A percentile compares a stretch with the other conserved stretches of the same genome.
Conservation (phyloP, 805 yeast species). For the Starmera caribaea region DNA sequence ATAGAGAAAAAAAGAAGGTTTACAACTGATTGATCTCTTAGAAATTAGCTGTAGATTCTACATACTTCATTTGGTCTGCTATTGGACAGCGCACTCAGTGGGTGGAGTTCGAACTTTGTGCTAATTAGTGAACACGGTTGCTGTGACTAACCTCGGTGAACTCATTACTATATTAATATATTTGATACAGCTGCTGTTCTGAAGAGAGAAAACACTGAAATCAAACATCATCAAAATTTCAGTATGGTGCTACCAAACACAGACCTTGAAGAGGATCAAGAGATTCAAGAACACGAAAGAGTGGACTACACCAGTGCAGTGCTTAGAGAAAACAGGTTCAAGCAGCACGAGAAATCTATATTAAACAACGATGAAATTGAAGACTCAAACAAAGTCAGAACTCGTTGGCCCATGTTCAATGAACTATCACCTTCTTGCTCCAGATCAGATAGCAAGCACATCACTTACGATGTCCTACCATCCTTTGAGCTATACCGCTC, state of each 20-base stretch:
- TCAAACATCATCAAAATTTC: too few relatives aligned
- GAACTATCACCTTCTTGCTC: neutral
- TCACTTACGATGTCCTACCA: slow-evolving; percentile 46
- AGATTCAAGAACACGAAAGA: neutral
- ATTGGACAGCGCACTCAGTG: too few relatives aligned
- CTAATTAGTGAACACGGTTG: too few relatives aligned
- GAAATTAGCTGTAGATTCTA: too few relatives aligned
- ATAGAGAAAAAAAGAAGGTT: too few relatives aligned
- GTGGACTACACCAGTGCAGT: neutral
- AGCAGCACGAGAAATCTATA: neutral
- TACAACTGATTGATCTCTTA: too few relatives aligned
- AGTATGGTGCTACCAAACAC: neutral
- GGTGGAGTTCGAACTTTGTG: too few relatives aligned
- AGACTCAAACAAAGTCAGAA: neutral
- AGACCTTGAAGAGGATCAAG: neutral
- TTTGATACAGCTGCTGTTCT: too few relatives aligned
- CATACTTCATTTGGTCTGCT: too few relatives aligned
- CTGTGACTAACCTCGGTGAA: too few relatives aligned
- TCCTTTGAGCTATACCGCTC: slow-evolving; percentile 61
- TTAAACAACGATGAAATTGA: neutral
- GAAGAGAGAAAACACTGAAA: too few relatives aligned
- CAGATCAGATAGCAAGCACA: slow-evolving; percentile 3
- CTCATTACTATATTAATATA: too few relatives aligned
- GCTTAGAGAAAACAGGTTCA: neutral
- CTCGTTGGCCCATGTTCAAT: neutral